phyloP scores from a whole-genome alignment of 2,329 filamentous ascomycete genomes.

The Camillea tinctor region DNA sequence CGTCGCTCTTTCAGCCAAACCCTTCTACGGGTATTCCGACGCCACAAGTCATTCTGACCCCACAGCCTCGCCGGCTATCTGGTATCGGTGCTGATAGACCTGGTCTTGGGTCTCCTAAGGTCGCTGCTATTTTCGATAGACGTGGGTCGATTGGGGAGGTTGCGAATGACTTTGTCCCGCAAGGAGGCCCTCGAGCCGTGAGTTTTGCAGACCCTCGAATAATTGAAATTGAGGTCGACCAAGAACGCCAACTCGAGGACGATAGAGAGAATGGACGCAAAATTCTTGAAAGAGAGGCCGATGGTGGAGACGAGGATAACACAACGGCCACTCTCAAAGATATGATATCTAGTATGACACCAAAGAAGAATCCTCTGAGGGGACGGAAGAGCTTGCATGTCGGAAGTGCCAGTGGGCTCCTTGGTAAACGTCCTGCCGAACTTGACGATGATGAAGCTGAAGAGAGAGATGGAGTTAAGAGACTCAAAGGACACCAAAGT shows the following conservation, averaged over 20 bases:
- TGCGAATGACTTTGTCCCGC: slow-evolving; percentile 62
- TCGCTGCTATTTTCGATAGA: slow-evolving; percentile 69
- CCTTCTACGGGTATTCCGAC: slow-evolving; percentile 55
- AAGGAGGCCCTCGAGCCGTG: slow-evolving; percentile 45
- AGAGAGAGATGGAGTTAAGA: slow-evolving; percentile 62
- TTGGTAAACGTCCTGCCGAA: slow-evolving; percentile 73
- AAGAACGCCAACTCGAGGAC: slow-evolving; percentile 59
- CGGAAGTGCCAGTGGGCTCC: slow-evolving; percentile 68
- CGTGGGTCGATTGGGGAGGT: slow-evolving; percentile 70
- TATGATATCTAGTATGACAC: slow-evolving; percentile 75
- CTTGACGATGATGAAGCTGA: slow-evolving; percentile 65
- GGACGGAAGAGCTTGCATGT: slow-evolving; percentile 76
- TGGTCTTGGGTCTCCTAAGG: slow-evolving; percentile 73
- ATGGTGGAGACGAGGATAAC: slow-evolving; percentile 56
- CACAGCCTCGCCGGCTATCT: slow-evolving; percentile 59
- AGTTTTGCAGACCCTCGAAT: slow-evolving; percentile 65
- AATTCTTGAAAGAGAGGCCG: slow-evolving; percentile 52
- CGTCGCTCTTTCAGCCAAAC: slow-evolving; percentile 35
- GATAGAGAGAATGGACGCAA: slow-evolving; percentile 59
- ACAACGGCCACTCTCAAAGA: slow-evolving; percentile 68
- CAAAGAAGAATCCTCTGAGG: slow-evolving; percentile 66
- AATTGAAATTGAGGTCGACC: slow-evolving; percentile 62
- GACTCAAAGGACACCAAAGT: slow-evolving; percentile 67
- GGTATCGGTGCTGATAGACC: slow-evolving; percentile 68
- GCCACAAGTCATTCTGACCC: slow-evolving; percentile 63